Base-by-base conservation (phyloP, 805 yeast species). In the Pichia kluyveri region DNA sequence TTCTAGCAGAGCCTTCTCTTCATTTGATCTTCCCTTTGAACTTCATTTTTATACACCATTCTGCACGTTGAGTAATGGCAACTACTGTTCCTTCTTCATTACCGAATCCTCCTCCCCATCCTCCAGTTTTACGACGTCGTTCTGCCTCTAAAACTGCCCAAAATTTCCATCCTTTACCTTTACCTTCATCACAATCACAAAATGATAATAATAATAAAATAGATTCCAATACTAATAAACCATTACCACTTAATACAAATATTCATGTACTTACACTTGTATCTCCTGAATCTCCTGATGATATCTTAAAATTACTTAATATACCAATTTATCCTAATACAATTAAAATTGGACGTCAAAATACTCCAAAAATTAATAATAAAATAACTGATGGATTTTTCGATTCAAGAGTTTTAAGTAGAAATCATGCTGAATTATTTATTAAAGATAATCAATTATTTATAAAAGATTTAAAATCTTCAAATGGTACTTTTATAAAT, bases 401-500 rank as follows among this genome's bases (percentile, higher is more conserved):
- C 60, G 98, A 93, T 66, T 87, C 96, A 11, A 72, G 98, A 30
- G 98, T 95, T 11, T 74, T 93, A 42, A 83, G 95, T 18, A 72
- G 99, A 54, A 93, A 86, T 60, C 99, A 93, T 67, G 99, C 99
- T 0, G 91, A 86, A 58, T 68, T 93, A 53, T 86, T 78, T 69
- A 78, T 89, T 37, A 58, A 55, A 38, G 93, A 86, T 55, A 71
- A 78, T 17, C 63, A 63, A 27, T 73, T 95, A 19, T 87, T 74
- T 72, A 75, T 93, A 27, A 79, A 82, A 55, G 99, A 93, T 67
- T 75, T 89, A 59, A 88, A 89, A 49, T 84, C 95, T 2, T 85
- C 96, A 26, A 93, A 93, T 65, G 99, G 99, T 10, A 91, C 99
- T 0, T 95, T 84, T 63, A 78, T 93, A 43, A 93, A 93, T 63